Evolutionary conservation across 345 rosid species (phyloP).

Genomic region (Brassica rapa): DNA sequence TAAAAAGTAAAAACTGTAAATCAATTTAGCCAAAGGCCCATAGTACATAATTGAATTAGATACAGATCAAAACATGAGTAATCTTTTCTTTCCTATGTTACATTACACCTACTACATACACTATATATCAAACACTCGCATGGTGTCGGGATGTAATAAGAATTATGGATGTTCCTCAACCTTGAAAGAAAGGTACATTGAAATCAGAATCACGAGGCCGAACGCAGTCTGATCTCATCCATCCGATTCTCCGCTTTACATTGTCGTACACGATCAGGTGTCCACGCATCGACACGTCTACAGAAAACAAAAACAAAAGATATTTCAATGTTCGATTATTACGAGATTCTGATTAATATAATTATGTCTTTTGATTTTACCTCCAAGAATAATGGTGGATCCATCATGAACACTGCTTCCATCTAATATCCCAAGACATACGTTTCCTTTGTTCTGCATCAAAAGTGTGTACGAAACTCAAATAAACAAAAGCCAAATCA

Average conservation of each 20-base stretch:
- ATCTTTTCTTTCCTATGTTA: not conserved
- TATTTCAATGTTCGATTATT: not conserved
- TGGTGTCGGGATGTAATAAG: not conserved
- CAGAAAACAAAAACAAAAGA: not conserved
- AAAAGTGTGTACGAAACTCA: not conserved
- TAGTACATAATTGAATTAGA: not conserved
- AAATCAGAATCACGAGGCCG: constrained; percentile 42
- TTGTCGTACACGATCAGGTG: constrained; percentile 77
- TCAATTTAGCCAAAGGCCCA: not conserved
- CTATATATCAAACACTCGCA: not conserved
- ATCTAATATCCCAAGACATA: constrained; percentile 90
- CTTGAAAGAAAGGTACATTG: constrained; percentile 29
- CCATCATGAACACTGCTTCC: constrained; percentile 82
- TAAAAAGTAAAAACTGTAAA: too few relatives aligned
- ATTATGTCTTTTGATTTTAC: constrained; percentile 36
- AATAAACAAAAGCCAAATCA: not conserved
- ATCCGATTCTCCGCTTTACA: constrained; percentile 70
- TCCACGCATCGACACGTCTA: constrained; percentile 81
- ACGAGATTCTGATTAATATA: not conserved
- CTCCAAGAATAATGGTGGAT: constrained; percentile 81
- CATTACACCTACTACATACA: constrained; percentile 9
- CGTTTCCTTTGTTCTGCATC: constrained; percentile 74
- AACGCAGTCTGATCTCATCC: constrained; percentile 65
- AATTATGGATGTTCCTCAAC: constrained; percentile 5
- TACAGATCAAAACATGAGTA: constrained; percentile 10